Evolutionary conservation across 2,329 filamentous ascomycete genomes (phyloP).

Genomic region (Colletotrichum truncatum): DNA sequence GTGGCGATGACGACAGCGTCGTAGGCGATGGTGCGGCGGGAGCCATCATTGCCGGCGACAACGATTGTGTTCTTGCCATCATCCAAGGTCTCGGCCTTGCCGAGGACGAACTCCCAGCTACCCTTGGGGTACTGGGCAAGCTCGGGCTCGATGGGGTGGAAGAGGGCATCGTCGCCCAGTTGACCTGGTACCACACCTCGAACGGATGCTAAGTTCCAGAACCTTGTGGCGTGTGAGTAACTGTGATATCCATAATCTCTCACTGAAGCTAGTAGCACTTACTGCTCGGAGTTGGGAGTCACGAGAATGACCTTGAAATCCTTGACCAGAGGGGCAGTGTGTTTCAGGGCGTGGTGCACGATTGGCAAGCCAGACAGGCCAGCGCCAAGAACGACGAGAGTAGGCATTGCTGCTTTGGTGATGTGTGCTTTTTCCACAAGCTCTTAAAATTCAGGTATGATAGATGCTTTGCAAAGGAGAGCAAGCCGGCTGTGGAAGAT

Average conservation of each 20-base stretch:
- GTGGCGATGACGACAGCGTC: conserved; percentile 64
- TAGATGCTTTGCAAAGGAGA: neutral
- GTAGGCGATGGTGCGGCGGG: conserved; percentile 48
- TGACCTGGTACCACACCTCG: conserved; percentile 60
- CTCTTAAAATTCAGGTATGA: no score
- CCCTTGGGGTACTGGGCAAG: conserved; percentile 55
- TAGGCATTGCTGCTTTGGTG: conserved; percentile 53
- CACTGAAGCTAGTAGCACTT: neutral
- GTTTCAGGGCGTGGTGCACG: conserved; percentile 61
- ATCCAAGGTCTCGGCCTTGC: conserved; percentile 49
- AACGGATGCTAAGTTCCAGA: conserved; percentile 65
- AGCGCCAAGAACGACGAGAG: conserved; percentile 62
- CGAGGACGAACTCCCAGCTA: conserved; percentile 59
- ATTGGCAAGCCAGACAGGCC: conserved; percentile 60
- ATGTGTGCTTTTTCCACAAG: neutral
- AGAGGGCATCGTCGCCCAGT: conserved; percentile 56
- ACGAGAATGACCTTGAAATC: conserved; percentile 62
- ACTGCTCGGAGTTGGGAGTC: conserved; percentile 53
- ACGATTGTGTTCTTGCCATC: conserved; percentile 45
- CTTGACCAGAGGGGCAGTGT: conserved; percentile 50
- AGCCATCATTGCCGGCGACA: conserved; percentile 41
- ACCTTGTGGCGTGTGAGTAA: conserved; percentile 50
- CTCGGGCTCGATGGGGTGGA: conserved; percentile 53
- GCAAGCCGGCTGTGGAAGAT: neutral
- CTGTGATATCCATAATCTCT: neutral